Percentiles rank a stretch among this genome's conserved stretches.
Evolutionary conservation across 768 basidiomycete genomes (phyloP).

Genomic region (Psilocybe cubensis): DNA sequence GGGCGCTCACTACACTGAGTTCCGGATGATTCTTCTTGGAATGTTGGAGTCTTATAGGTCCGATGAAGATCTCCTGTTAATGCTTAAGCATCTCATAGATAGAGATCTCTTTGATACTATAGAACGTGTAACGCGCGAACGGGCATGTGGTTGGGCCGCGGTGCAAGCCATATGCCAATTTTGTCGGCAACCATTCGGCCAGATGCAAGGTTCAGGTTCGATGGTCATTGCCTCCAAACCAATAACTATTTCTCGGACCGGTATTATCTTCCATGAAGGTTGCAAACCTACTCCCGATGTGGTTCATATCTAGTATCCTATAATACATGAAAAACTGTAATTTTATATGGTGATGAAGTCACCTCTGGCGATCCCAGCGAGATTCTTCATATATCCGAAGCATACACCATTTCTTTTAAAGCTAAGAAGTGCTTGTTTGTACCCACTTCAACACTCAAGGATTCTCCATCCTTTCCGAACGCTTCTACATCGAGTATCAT

Average conservation of each 20-base stretch:
- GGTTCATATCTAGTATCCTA: background rate
- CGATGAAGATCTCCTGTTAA: constrained; percentile 87
- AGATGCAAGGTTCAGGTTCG: background rate
- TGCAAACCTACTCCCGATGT: constrained; percentile 32
- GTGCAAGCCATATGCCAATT: constrained; percentile 48
- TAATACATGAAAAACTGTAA: background rate
- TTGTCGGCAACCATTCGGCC: constrained; percentile 52
- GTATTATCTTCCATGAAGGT: constrained; percentile 56
- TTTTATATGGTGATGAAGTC: background rate
- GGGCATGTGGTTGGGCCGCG: constrained; percentile 65
- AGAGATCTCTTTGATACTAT: constrained; percentile 82
- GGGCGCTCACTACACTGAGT: constrained; percentile 84
- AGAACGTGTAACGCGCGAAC: constrained; percentile 59
- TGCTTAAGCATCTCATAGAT: constrained; percentile 81
- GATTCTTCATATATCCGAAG: constrained; percentile 36
- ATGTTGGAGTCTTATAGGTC: constrained; percentile 95
- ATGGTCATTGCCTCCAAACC: constrained; percentile 46
- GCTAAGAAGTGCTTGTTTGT: constrained; percentile 53
- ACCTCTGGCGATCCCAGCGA: too few species aligned
- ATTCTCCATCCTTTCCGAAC: constrained; percentile 76
- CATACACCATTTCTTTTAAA: constrained; percentile 65
- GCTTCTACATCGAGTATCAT: constrained; percentile 86
- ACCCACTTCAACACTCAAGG: constrained; percentile 66
- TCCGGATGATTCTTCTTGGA: constrained; percentile 87
- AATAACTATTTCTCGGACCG: constrained; percentile 44